Evolutionary conservation across 805 yeast species (phyloP).

Genomic region (Ogataea corticis): DNA sequence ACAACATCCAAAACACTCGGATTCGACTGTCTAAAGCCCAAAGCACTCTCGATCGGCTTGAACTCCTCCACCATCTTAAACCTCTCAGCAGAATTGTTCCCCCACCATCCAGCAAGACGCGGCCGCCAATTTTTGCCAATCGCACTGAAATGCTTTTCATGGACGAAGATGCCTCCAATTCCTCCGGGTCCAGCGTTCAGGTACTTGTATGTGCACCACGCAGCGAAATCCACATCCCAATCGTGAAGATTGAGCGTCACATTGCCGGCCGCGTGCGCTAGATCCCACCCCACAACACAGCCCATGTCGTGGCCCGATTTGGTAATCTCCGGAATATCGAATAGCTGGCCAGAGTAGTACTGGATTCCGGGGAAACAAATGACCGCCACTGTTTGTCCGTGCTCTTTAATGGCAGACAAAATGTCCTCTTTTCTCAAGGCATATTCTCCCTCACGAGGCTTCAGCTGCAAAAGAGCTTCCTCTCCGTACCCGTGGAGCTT

Average conservation of each 20-base stretch:
- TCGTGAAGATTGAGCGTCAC: slow-evolving; percentile 75
- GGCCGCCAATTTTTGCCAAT: slow-evolving; percentile 43
- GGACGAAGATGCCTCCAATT: slow-evolving; percentile 82
- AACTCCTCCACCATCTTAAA: slow-evolving; percentile 79
- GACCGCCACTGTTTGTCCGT: slow-evolving; percentile 65
- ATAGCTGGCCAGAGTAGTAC: slow-evolving; percentile 87
- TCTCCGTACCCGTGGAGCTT: slow-evolving; percentile 54
- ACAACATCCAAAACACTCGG: slow-evolving; percentile 88
- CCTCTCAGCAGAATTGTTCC: slow-evolving; percentile 67
- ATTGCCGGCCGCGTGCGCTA: slow-evolving; percentile 94
- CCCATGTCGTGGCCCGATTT: slow-evolving; percentile 50
- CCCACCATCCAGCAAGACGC: slow-evolving; percentile 97
- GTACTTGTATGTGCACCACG: slow-evolving; percentile 92
- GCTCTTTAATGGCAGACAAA: slow-evolving; percentile 49
- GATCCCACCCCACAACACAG: slow-evolving; percentile 85
- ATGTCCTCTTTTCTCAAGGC: slow-evolving; percentile 65
- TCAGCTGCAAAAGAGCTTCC: slow-evolving; percentile 61
- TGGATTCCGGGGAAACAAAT: slow-evolving; percentile 87
- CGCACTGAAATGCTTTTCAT: slow-evolving; percentile 42
- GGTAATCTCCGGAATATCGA: slow-evolving; percentile 76
- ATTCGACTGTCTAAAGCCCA: slow-evolving; percentile 87
- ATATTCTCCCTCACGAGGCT: slow-evolving; percentile 59
- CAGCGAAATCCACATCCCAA: slow-evolving; percentile 92
- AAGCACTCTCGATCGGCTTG: slow-evolving; percentile 81
- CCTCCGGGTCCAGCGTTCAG: slow-evolving; percentile 93